Percentiles rank a stretch among this genome's conserved stretches.
These are phyloP conservation scores for Starmerella bombicola DNA, from an alignment of 805 yeast genomes.

Conservation along the genomic window DNA sequence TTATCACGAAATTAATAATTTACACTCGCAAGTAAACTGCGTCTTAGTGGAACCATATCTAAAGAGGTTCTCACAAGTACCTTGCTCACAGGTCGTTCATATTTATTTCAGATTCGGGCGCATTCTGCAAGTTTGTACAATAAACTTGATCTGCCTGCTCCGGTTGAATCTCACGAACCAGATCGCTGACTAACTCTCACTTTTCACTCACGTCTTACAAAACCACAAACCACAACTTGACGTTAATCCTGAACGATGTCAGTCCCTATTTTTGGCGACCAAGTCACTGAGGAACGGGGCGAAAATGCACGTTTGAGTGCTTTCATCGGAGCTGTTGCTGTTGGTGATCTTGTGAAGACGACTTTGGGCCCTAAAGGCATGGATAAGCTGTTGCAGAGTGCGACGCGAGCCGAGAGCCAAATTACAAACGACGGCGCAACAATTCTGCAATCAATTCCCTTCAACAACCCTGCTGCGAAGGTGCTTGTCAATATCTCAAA, in stretches of 20 bases:
- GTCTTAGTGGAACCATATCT: too few relatives aligned
- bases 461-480: conserved; percentile 96
- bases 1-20: too few relatives aligned
- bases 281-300: conserved; percentile 93
- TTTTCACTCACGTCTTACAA: background rate
- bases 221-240: background rate
- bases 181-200: too few relatives aligned
- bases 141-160: too few relatives aligned
- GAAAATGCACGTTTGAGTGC: conserved; percentile 96
- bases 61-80: too few relatives aligned
- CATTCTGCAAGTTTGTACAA: too few relatives aligned
- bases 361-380: conserved; percentile 97
- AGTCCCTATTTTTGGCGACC: conserved; percentile 91
- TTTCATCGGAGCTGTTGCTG: conserved; percentile 97
- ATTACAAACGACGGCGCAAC: conserved; percentile 99
- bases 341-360: conserved; percentile 88
- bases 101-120: too few relatives aligned
- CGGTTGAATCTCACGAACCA: too few relatives aligned
- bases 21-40: too few relatives aligned
- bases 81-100: too few relatives aligned
- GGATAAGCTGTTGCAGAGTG: conserved; percentile 88
- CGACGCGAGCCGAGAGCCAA: conserved; percentile 53
- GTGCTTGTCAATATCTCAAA: conserved; percentile 87
- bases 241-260: conserved; percentile 33
- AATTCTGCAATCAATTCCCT: conserved; percentile 80